These are phyloP conservation scores for Fusarium guadeloupense DNA, from an alignment of 2,329 filamentous ascomycete genomes.

Conservation along the genomic window DNA sequence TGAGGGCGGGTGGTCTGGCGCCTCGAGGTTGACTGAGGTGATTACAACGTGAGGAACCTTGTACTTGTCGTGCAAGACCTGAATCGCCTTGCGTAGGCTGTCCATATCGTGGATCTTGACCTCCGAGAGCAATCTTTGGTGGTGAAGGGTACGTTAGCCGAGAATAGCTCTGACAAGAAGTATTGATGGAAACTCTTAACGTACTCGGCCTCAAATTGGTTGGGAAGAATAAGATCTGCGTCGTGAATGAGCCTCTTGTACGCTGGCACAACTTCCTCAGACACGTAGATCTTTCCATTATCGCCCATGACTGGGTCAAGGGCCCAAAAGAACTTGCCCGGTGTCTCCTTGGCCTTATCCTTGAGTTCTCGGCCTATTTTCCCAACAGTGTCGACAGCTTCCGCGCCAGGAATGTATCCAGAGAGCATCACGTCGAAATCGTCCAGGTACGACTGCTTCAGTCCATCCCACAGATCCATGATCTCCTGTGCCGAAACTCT, in stretches of 20 bases:
- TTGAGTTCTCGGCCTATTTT: constrained; percentile 84
- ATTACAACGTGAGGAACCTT: constrained; percentile 89
- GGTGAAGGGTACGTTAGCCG: not conserved
- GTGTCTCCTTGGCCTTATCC: constrained; percentile 66
- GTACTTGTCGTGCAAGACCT: constrained; percentile 78
- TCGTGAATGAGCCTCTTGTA: constrained; percentile 83
- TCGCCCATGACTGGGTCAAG: constrained; percentile 99
- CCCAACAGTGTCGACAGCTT: constrained; percentile 84
- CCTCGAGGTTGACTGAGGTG: constrained; percentile 81
- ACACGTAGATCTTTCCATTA: constrained; percentile 90
- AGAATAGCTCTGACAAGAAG: not conserved
- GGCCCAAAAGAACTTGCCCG: constrained; percentile 93
- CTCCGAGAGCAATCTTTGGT: constrained; percentile 79
- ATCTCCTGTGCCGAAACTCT: constrained; percentile 85
- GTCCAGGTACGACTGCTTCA: constrained; percentile 84
- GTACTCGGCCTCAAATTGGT: constrained; percentile 97
- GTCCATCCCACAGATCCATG: constrained; percentile 81
- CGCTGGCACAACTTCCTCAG: constrained; percentile 87
- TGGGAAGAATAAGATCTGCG: constrained; percentile 92
- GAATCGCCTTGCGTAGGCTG: constrained; percentile 77
- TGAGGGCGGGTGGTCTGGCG: constrained; percentile 57
- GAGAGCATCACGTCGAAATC: constrained; percentile 95
- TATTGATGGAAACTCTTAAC: constrained; percentile 42
- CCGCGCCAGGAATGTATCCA: constrained; percentile 90
- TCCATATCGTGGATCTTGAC: constrained; percentile 80